phyloP scores from a whole-genome alignment of 768 basidiomycete species.

The Boletus sp. region DNA sequence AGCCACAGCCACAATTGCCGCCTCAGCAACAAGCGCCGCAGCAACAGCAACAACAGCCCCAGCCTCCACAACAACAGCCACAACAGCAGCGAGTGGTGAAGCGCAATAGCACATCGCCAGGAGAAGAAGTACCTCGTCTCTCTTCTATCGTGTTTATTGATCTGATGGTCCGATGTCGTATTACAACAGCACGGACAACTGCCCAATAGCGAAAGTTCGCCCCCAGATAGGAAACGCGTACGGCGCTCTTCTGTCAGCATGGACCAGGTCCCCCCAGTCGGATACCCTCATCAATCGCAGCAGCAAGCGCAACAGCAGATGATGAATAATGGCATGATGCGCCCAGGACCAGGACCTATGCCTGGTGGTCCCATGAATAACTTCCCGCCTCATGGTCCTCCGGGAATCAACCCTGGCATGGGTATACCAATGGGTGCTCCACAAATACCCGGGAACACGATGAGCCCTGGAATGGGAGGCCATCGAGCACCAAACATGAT shows the following conservation, averaged over 20 bases:
- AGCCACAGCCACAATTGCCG: slow-evolving; percentile 26
- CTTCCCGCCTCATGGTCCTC: slow-evolving; percentile 31
- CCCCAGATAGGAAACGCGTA: slow-evolving; percentile 52
- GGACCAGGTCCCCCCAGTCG: slow-evolving; percentile 40
- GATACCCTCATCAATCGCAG: slow-evolving; percentile 33
- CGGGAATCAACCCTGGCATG: slow-evolving; percentile 32
- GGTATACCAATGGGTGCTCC: slow-evolving; percentile 32
- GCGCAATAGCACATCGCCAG: slow-evolving; percentile 60
- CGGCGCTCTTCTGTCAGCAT: slow-evolving; percentile 46
- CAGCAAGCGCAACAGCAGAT: slow-evolving; percentile 37
- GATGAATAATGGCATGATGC: slow-evolving; percentile 41
- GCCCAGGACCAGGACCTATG: slow-evolving; percentile 30
- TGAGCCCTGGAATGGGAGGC: slow-evolving; percentile 40
- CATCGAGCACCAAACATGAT: slow-evolving; percentile 28
- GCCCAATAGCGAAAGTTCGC: slow-evolving; percentile 50
- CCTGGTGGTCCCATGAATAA: slow-evolving; percentile 35
- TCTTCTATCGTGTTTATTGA: not conserved
- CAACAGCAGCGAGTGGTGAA: slow-evolving; percentile 35
- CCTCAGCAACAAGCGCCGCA: slow-evolving; percentile 26
- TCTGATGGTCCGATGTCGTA: slow-evolving; percentile 1
- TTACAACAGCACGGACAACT: slow-evolving; percentile 42
- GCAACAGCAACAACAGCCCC: slow-evolving; percentile 16
- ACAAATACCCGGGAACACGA: slow-evolving; percentile 27
- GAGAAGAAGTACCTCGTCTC: slow-evolving; percentile 49
- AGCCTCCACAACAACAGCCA: slow-evolving; percentile 21